Conservation (phyloP, 495 filamentous ascomycete species). For the Neurospora sp. region DNA sequence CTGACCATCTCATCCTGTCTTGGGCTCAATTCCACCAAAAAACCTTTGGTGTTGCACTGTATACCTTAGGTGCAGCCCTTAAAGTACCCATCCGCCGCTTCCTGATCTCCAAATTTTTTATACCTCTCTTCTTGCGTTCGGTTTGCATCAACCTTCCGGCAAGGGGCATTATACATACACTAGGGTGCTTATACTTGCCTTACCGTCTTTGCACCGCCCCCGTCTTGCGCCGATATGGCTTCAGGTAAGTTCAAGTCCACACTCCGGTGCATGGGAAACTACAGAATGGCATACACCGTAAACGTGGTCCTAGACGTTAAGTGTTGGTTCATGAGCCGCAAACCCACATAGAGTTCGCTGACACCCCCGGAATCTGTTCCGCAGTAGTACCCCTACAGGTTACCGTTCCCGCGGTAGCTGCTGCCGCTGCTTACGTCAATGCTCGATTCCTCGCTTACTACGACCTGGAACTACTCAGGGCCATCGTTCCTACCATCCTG, state of each 20-base stretch:
- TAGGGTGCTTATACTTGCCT: neutral
- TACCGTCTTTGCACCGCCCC: neutral
- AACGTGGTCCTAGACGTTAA: neutral
- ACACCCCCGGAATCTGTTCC: neutral
- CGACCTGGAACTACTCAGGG: slow-evolving; percentile 49
- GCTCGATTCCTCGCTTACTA: slow-evolving; percentile 58
- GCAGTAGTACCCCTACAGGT: slow-evolving; percentile 32
- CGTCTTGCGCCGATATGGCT: slow-evolving; percentile 1
- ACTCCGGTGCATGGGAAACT: neutral
- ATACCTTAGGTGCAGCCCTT: neutral
- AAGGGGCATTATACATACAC: neutral
- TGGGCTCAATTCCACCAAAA: neutral
- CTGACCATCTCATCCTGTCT: neutral
- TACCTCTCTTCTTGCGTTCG: neutral
- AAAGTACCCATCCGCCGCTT: neutral
- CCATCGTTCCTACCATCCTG: slow-evolving; percentile 35
- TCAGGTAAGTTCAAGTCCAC: slow-evolving; percentile 2
- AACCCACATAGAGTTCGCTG: neutral
- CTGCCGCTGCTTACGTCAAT: slow-evolving; percentile 71
- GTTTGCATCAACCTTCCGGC: neutral
- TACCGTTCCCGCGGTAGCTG: slow-evolving; percentile 54
- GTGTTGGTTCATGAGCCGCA: neutral
- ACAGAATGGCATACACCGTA: neutral
- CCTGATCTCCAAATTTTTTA: neutral
- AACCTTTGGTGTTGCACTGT: neutral